Base-by-base conservation (phyloP, 2,329 filamentous ascomycete genomes). In the Xylogone sp. region DNA sequence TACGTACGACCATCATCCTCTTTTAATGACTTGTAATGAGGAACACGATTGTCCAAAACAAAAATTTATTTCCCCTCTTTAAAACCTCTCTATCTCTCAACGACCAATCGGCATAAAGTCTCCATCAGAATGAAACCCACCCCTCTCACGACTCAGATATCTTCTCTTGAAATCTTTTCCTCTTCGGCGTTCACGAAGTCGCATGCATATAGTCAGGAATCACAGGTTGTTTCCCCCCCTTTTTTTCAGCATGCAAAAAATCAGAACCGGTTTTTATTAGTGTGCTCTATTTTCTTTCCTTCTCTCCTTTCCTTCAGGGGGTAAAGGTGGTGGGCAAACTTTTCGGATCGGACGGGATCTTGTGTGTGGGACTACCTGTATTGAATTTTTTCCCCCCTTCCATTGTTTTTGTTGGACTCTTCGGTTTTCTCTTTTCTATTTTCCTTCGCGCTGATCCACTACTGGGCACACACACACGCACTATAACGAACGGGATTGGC, bases 1-100 rank as follows among this genome's bases (percentile, higher is more conserved):
- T 78, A 81, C 56, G 69, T 71, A 19, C 55, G 51, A 46, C 53
- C 59, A 57, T 27, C 24, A 16, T 39, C 34, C 34, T 39, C 34
- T 5, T 9, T 7, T 16, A 18, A 39, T 16, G 10, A 39, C n/a
- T 39, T 16, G 4, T 39, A 16, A 13, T 18, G 5, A 9, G 12
- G 12, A 39, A 5, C 34, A 18, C 34, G 34, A 18, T 39, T 39
- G 24, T 27, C 19, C 18, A 29, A 19, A 21, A n/a, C n/a, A n/a
- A n/a, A 5, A 10, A 45, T 10, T 45, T 22, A 6, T 21, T 18
- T 27, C 22, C 19, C 18, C 5, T 19, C n/a, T 10, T 45, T 22
- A 19, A 18, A 16, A 45, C 21, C n/a, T n/a, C n/a, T n/a, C n/a
- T n/a, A n/a, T n/a, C n/a, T n/a, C n/a, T n/a, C n/a, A n/a, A n/a